A percentile compares a stretch with the other conserved stretches of the same genome.
phyloP scores from a whole-genome alignment of 768 basidiomycete genomes.

The Boletus vermiculosoides region DNA sequence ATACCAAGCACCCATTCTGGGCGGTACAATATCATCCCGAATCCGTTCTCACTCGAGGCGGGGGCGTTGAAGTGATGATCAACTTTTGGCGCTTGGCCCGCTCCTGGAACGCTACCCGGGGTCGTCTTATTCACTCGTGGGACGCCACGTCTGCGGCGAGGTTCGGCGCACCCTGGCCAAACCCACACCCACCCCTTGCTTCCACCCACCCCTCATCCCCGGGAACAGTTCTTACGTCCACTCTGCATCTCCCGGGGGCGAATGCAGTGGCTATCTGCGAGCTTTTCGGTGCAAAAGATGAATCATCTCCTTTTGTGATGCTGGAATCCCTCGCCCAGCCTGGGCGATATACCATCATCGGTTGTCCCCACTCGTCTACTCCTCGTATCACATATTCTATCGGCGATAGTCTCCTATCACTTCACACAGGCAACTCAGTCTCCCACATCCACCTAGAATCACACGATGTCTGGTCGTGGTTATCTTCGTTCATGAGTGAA shows the following conservation, averaged over 20 bases:
- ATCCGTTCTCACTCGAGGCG: constrained; percentile 69
- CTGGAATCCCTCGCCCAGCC: constrained; percentile 78
- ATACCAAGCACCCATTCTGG: constrained; percentile 70
- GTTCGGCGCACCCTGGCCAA: constrained; percentile 63
- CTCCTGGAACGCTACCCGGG: constrained; percentile 47
- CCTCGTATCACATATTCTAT: constrained; percentile 58
- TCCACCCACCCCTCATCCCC: constrained; percentile 17
- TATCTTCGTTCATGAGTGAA: constrained; percentile 63
- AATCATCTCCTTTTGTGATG: constrained; percentile 61
- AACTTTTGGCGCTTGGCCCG: constrained; percentile 76
- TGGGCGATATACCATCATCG: constrained; percentile 73
- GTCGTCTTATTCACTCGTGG: constrained; percentile 44
- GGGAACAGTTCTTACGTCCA: constrained; percentile 37
- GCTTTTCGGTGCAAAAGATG: constrained; percentile 55
- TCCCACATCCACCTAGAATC: constrained; percentile 44
- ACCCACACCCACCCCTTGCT: constrained; percentile 28
- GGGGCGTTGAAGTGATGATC: constrained; percentile 61
- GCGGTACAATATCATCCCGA: constrained; percentile 91
- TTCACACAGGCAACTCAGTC: constrained; percentile 39
- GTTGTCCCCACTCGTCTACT: constrained; percentile 51
- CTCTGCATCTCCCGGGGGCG: constrained; percentile 44
- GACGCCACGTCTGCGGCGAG: constrained; percentile 31
- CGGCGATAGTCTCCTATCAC: constrained; percentile 46
- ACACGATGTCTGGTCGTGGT: constrained; percentile 73
- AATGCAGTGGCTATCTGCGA: constrained; percentile 54